Percentiles rank a stretch among this genome's conserved stretches.
phyloP scores from a whole-genome alignment of 192 early-diverging fungal species.

The Phlyctochytrium bullatum region DNA sequence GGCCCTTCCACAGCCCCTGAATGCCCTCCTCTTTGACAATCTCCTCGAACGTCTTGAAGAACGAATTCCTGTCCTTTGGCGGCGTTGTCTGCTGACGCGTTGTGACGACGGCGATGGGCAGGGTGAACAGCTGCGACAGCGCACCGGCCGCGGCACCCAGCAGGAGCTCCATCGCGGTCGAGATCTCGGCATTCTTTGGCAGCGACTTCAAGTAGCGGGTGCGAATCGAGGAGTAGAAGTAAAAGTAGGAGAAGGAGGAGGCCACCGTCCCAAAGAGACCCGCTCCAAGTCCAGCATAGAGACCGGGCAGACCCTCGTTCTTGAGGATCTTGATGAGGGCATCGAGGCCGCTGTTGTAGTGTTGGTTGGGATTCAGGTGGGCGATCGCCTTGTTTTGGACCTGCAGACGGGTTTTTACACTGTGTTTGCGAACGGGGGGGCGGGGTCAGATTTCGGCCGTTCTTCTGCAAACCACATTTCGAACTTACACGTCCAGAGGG shows the following conservation, averaged over 20 bases:
- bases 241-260: conserved; percentile 59
- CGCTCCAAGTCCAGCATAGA: conserved; percentile 85
- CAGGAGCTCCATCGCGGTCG: conserved; percentile 82
- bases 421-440: conserved; percentile 27
- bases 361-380: conserved; percentile 26
- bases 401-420: conserved; percentile 95
- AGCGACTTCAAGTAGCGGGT: conserved; percentile 48
- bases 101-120: conserved; percentile 91
- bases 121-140: conserved; percentile 80
- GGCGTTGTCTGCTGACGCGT: conserved; percentile 90
- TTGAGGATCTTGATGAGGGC: conserved; percentile 80
- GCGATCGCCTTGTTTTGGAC: conserved; percentile 75
- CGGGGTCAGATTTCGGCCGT: neutral
- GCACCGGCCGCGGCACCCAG: conserved; percentile 90
- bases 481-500: conserved; percentile 90
- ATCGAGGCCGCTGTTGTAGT: conserved; percentile 67
- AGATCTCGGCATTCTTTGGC: conserved; percentile 47
- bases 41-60: conserved; percentile 61
- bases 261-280: conserved; percentile 67
- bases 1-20: conserved; percentile 83
- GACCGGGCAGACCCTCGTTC: conserved; percentile 78
- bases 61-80: conserved; percentile 58
- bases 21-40: conserved; percentile 78
- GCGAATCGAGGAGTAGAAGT: conserved; percentile 65
- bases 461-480: neutral